phyloP scores from a whole-genome alignment of 139 green algal genomes.

The Chloropicon primus region DNA sequence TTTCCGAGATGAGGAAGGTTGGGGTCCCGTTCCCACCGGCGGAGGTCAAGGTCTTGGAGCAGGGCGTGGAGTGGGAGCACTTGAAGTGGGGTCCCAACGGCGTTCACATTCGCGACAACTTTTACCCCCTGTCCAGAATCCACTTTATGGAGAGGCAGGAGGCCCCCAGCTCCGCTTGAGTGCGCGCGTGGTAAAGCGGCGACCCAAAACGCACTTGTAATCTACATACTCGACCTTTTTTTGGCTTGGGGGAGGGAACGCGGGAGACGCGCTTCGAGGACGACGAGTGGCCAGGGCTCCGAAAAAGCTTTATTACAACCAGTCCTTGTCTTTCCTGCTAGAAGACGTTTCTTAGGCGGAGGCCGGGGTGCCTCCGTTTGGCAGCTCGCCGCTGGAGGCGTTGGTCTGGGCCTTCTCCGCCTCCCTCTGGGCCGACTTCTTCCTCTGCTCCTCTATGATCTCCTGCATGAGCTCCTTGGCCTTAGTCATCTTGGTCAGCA shows the following conservation, averaged over 20 bases:
- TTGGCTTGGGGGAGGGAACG: too few species aligned
- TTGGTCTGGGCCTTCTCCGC: constrained; percentile 28
- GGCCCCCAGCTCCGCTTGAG: too few species aligned
- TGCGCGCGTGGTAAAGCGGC: background rate
- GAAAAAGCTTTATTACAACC: too few species aligned
- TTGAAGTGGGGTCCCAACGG: background rate
- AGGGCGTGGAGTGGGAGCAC: constrained; percentile 1
- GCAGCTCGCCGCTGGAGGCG: background rate
- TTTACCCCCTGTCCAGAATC: background rate
- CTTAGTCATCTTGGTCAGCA: constrained; percentile 69
- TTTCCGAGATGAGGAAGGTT: background rate
- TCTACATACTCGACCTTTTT: too few species aligned
- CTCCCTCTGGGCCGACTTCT: constrained; percentile 58
- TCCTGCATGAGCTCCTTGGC: constrained; percentile 72
- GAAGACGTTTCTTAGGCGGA: background rate
- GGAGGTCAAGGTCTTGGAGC: background rate
- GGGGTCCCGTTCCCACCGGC: background rate
- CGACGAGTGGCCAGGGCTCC: too few species aligned
- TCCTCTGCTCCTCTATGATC: constrained; percentile 66
- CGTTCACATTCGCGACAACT: background rate
- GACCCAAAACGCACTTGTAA: too few species aligned
- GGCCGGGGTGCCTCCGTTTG: background rate
- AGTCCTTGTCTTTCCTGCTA: too few species aligned
- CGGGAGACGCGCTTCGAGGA: too few species aligned
- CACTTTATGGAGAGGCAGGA: background rate